These are phyloP conservation scores for Sugiyamaella valdiviana DNA, from an alignment of 805 yeast genomes.

Conservation along the genomic window DNA sequence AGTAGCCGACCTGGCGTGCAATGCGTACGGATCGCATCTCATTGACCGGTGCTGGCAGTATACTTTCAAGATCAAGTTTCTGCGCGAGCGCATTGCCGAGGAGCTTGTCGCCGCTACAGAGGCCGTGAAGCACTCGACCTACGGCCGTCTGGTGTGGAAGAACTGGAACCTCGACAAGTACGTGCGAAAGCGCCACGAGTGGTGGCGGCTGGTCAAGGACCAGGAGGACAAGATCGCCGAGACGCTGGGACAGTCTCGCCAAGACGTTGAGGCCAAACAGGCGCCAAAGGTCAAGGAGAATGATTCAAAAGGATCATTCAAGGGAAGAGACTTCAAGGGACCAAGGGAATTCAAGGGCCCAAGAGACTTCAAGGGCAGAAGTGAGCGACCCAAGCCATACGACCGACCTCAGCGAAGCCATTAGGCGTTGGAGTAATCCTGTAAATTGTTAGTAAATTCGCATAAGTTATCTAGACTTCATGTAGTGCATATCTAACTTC, in stretches of 20 bases:
- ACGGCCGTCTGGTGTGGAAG: constrained; percentile 91
- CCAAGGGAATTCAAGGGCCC: background rate
- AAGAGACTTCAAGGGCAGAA: background rate
- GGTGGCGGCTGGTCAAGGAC: constrained; percentile 50
- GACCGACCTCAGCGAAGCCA: background rate
- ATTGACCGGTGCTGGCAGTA: constrained; percentile 81
- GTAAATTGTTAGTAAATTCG: no score
- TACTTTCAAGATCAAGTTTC: constrained; percentile 68
- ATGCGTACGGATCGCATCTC: constrained; percentile 87
- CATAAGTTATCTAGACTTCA: background rate
- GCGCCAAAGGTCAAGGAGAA: no score
- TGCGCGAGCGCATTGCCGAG: constrained; percentile 78
- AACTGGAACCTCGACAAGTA: constrained; percentile 88
- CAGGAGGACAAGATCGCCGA: constrained; percentile 24
- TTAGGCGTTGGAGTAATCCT: no score
- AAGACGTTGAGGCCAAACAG: constrained; percentile 3
- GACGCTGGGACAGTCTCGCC: background rate
- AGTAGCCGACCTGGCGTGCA: constrained; percentile 59
- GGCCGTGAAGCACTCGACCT: constrained; percentile 72
- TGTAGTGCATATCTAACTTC: background rate
- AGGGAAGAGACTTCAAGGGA: background rate
- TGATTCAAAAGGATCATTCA: no score
- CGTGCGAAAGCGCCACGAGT: constrained; percentile 65
- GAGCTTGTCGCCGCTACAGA: constrained; percentile 53
- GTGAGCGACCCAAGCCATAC: background rate